phyloP scores from a whole-genome alignment of 768 basidiomycete species.

The Serendipita sp. region DNA sequence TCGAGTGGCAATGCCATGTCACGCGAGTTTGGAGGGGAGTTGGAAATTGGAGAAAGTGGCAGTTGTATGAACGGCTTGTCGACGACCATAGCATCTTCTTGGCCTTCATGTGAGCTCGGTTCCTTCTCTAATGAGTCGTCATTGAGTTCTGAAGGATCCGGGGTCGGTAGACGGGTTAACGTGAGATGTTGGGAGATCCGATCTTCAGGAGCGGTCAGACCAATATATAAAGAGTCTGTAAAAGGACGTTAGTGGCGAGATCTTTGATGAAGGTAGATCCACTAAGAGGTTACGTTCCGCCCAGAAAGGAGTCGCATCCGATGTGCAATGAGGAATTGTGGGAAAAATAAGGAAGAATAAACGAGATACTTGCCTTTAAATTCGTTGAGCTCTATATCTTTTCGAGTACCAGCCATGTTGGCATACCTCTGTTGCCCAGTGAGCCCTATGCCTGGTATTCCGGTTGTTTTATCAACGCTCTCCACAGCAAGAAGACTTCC shows the following conservation, averaged over 20 bases:
- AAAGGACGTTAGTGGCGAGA: not conserved
- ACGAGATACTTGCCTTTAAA: not conserved
- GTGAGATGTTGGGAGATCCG: not conserved
- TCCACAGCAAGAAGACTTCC: not conserved
- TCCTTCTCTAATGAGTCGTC: not conserved
- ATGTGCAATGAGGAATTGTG: not conserved
- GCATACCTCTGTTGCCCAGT: not conserved
- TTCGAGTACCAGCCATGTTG: not conserved
- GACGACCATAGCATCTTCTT: not conserved
- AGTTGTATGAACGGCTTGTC: not conserved
- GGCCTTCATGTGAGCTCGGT: too few species aligned
- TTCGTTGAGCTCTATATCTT: slow-evolving; percentile 1
- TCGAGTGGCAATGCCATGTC: not conserved
- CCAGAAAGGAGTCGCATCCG: not conserved
- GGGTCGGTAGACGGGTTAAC: not conserved
- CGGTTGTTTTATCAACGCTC: not conserved
- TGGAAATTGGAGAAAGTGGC: not conserved
- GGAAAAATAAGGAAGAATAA: not conserved
- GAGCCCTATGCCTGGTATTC: not conserved
- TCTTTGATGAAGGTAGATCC: not conserved
- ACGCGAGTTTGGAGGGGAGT: not conserved
- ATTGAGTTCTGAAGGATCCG: not conserved
- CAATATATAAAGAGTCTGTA: not conserved
- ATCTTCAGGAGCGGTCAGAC: not conserved
- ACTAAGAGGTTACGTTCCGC: too few species aligned